Conservation (phyloP, 2,329 filamentous ascomycete genomes). For the Cryphonectria nitschkei region DNA sequence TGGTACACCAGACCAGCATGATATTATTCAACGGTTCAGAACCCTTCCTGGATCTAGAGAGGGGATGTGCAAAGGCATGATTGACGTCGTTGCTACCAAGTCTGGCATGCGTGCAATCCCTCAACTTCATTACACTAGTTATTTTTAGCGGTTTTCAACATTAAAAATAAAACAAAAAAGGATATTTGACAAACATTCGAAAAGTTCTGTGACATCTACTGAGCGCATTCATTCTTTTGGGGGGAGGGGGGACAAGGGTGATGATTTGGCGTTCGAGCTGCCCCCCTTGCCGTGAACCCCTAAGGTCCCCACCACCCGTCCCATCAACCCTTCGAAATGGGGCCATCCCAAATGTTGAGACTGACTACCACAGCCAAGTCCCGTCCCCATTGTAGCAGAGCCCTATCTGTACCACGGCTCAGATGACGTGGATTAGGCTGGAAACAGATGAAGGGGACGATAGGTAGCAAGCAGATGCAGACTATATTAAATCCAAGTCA, state of each 20-base stretch:
- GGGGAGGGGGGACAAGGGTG: neutral
- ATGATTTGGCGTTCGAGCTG: neutral
- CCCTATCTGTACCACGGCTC: neutral
- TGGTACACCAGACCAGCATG: constrained; percentile 1
- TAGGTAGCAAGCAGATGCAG: neutral
- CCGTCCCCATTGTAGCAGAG: constrained; percentile 9
- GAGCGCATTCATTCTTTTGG: neutral
- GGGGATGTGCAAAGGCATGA: neutral
- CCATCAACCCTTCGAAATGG: neutral
- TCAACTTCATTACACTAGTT: neutral
- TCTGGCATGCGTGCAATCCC: neutral
- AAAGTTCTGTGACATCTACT: neutral
- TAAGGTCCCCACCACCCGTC: neutral
- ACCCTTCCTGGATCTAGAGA: neutral
- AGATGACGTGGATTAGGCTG: neutral
- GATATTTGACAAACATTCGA: neutral
- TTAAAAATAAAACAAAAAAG: neutral
- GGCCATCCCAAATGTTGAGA: constrained; percentile 14
- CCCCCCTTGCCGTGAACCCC: neutral
- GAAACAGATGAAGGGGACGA: neutral
- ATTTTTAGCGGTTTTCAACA: neutral
- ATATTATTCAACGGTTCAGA: neutral
- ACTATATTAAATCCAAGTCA: neutral
- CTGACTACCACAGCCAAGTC: constrained; percentile 21
- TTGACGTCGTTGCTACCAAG: neutral